Base-by-base conservation (phyloP, 495 filamentous ascomycete genomes). In the Clohesyomyces aquaticus region DNA sequence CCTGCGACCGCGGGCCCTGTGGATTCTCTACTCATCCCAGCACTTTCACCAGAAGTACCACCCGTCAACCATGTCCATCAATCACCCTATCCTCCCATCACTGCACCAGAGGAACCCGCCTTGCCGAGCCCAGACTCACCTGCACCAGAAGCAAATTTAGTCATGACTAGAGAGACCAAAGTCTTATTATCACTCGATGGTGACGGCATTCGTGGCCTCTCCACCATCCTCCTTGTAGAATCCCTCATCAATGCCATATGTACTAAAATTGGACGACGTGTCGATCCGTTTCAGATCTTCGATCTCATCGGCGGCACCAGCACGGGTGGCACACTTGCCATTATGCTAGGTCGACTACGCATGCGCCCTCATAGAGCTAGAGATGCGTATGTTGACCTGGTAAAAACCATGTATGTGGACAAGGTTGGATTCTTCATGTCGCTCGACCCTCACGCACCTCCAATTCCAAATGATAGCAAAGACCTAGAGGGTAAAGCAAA, bases 271-370 rank as follows among this genome's bases (percentile, higher is more conserved):
- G 56, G 54, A 0, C 49, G 52, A 16, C 45, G 27, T 1, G 47
- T 62, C 18, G 96, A 96, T 66, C 93, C 93, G 55, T 96, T 90
- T 84, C 93, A 98, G 61, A 90, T 97, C 74, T 98, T 98, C 77
- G 94, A 98, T 77, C 80, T 98, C 57, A 97, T 98, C 61, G 87
- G 87, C 61, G 94, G 94, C 43, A 95, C 90, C 29, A 92, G 92
- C 54, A 98, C 93, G 1, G 93, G 93, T 66, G 94, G 94, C 2
- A 77, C 98, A 49, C 95, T 98, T 62, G 94, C 93, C n/a, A 81
- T 98, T 65, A 97, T 98, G 94, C 81, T 98, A 14, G 94, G 94
- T 11, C 85, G 94, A 32, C 77, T 98, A 65, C 89, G 94, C 46
- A 83, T 98, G 69, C 91, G 96, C 68, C 77, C 97, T 23, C 92